Conservation (phyloP, 2,329 filamentous ascomycete species). For the Tothia fuscella region DNA sequence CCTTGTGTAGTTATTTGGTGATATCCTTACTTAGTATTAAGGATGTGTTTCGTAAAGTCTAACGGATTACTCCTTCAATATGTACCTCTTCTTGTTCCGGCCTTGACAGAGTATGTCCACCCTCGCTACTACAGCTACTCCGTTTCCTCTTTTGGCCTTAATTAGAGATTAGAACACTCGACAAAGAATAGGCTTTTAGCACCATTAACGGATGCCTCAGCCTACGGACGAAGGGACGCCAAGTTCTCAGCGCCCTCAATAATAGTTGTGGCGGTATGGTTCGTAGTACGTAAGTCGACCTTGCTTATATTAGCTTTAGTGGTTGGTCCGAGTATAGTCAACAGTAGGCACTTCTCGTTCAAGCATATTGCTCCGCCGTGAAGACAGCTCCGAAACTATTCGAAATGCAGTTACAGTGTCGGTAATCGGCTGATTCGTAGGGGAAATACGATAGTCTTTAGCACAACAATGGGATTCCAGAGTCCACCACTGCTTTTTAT, state of each 20-base stretch:
- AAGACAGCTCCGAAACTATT: conserved; percentile 13
- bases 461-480: conserved; percentile 12
- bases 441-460: conserved; percentile 11
- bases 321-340: conserved; percentile 11
- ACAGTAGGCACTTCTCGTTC: conserved; percentile 13
- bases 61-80: conserved; percentile 11
- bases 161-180: conserved; percentile 11
- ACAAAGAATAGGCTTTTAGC: conserved; percentile 12
- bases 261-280: conserved; percentile 13
- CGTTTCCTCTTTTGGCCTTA: conserved; percentile 13
- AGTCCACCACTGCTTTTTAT: conserved; percentile 12
- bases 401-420: conserved; percentile 14
- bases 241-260: conserved; percentile 14
- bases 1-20: conserved; percentile 11
- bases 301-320: conserved; percentile 10
- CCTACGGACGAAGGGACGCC: conserved; percentile 12
- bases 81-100: conserved; percentile 12
- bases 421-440: conserved; percentile 13
- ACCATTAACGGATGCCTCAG: conserved; percentile 12
- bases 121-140: conserved; percentile 9
- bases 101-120: conserved; percentile 10
- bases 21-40: conserved; percentile 13
- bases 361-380: conserved; percentile 11
- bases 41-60: conserved; percentile 12
- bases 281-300: conserved; percentile 12